Conservation (phyloP, 139 green algal species). For the Micractinium sp. region DNA sequence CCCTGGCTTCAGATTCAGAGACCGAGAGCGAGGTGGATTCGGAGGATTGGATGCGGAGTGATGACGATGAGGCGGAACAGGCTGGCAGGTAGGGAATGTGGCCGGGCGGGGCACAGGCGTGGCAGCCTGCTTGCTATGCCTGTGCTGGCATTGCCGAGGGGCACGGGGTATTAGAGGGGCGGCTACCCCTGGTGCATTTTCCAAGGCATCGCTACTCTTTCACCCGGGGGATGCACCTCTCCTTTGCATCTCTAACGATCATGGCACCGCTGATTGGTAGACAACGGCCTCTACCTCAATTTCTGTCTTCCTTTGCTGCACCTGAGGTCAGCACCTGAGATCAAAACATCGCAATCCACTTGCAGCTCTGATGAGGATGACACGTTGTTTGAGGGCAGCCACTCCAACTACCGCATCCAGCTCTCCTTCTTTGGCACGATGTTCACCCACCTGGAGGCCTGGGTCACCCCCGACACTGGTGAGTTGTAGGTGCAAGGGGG, state of each 20-base stretch:
- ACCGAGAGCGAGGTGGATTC: constrained; percentile 22
- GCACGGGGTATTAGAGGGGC: not conserved
- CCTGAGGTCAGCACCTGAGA: too few relatives aligned
- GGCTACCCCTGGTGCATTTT: not conserved
- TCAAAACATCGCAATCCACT: not conserved
- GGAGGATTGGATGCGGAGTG: constrained; percentile 31
- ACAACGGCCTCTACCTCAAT: too few relatives aligned
- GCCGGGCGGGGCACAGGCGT: not conserved
- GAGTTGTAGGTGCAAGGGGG: not conserved
- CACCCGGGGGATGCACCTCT: too few relatives aligned
- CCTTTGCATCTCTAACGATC: too few relatives aligned
- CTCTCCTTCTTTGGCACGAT: constrained; percentile 47
- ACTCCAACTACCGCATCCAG: constrained; percentile 17
- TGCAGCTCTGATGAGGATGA: not conserved
- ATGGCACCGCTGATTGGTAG: too few relatives aligned
- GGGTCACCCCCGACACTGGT: constrained; percentile 40
- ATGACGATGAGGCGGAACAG: constrained; percentile 14
- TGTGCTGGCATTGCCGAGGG: not conserved
- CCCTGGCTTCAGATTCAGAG: constrained; percentile 7
- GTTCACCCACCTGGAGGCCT: constrained; percentile 43
- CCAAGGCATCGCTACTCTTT: too few relatives aligned
- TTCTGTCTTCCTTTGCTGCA: too few relatives aligned
- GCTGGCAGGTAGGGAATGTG: not conserved
- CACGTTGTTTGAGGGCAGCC: not conserved
- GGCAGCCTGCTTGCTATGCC: not conserved